Evolutionary conservation across 768 basidiomycete genomes (phyloP).

Genomic region (Boletus patriciae): DNA sequence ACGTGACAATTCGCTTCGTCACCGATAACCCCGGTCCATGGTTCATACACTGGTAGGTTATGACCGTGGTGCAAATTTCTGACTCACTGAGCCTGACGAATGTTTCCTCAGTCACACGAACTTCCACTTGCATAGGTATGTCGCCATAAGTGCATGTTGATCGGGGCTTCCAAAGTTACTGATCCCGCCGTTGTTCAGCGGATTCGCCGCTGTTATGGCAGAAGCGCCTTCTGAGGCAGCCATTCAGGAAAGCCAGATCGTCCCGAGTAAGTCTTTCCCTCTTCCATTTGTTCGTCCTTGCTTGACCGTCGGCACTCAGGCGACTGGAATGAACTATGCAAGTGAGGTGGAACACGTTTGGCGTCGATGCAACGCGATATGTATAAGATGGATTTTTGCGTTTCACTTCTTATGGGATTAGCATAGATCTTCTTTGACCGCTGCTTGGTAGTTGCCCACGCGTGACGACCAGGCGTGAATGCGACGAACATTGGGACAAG

Average conservation of each 20-base stretch:
- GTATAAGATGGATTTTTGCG: not conserved
- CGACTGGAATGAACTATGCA: slow-evolving; percentile 15
- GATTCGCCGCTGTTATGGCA: slow-evolving; percentile 23
- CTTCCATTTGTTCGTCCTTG: not conserved
- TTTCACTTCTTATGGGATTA: not conserved
- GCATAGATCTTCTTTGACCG: not conserved
- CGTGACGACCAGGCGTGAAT: not conserved
- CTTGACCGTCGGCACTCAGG: slow-evolving; percentile 3
- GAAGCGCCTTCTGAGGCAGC: slow-evolving; percentile 17
- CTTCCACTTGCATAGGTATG: slow-evolving; percentile 23
- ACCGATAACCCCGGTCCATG: slow-evolving; percentile 56
- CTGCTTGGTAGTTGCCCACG: not conserved
- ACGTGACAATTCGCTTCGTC: slow-evolving; percentile 57
- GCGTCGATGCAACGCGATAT: not conserved
- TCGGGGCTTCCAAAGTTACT: not conserved
- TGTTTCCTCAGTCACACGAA: slow-evolving; percentile 17
- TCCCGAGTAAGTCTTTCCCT: slow-evolving; percentile 15
- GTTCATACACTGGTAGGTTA: slow-evolving; percentile 23
- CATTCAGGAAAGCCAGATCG: slow-evolving; percentile 9
- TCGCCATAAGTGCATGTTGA: not conserved
- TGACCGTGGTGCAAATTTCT: not conserved
- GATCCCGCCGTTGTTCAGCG: slow-evolving; percentile 7
- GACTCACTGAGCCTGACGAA: not conserved
- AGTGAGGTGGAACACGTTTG: slow-evolving; percentile 2
- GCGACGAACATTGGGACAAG: not conserved